Evolutionary conservation across 441 rosid species (phyloP).

Genomic region (Populus trichocarpa): DNA sequence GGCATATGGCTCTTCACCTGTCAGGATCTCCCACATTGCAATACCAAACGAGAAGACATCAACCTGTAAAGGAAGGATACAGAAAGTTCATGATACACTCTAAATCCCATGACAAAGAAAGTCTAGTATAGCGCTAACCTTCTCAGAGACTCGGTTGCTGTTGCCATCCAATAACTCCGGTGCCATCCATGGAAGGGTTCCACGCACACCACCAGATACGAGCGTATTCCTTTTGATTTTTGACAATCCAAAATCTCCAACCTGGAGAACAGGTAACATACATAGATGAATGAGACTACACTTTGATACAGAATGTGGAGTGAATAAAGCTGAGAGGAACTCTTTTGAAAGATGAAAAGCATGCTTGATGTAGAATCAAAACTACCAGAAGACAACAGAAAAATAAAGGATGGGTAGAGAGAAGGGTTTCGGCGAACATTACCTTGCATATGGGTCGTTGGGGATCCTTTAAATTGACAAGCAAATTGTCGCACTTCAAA

Average conservation of each 20-base stretch:
- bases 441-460: conserved; percentile 96
- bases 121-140: conserved; percentile 36
- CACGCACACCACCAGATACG: conserved; percentile 88
- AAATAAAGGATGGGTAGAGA: background rate
- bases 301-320: background rate
- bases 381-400: background rate
- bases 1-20: conserved; percentile 85
- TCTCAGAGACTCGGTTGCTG: conserved; percentile 80
- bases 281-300: background rate
- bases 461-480: conserved; percentile 82
- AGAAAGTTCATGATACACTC: background rate
- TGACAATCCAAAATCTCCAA: conserved; percentile 91
- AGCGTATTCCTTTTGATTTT: conserved; percentile 84
- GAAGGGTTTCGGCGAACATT: background rate
- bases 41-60: conserved; percentile 92
- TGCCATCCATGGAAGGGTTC: conserved; percentile 99
- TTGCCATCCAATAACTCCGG: conserved; percentile 83
- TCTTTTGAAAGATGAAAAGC: background rate
- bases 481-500: conserved; percentile 89
- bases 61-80: conserved; percentile 42
- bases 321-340: background rate
- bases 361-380: too few species aligned
- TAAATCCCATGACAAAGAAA: background rate
- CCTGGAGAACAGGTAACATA: conserved; percentile 37
- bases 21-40: conserved; percentile 81